These are phyloP conservation scores for Salix viminalis DNA, from an alignment of 345 rosid species.

Conservation along the genomic window DNA sequence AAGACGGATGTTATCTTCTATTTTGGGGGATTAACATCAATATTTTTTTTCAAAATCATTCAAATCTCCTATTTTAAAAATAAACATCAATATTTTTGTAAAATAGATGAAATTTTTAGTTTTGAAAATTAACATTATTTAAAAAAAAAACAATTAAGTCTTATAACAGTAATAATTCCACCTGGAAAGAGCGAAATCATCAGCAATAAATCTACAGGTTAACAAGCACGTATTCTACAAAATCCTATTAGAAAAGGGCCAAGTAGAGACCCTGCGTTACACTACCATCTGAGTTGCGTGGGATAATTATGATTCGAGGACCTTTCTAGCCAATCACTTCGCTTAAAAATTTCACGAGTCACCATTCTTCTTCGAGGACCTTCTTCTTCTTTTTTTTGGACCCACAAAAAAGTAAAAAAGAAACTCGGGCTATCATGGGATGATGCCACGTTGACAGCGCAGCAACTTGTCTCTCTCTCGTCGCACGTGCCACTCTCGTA, in stretches of 20 bases:
- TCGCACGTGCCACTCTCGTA: slow-evolving; percentile 1
- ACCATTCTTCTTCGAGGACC: neutral
- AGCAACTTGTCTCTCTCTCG: neutral
- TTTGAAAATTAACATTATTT: too few relatives aligned
- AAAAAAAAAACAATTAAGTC: too few relatives aligned
- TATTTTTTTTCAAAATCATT: too few relatives aligned
- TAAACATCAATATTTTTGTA: too few relatives aligned
- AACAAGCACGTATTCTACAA: neutral
- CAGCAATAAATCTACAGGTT: neutral
- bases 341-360: neutral
- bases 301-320: neutral
- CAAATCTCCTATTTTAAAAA: too few relatives aligned
- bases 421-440: neutral
- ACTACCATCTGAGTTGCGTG: neutral
- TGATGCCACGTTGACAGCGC: slow-evolving; percentile 18
- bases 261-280: neutral
- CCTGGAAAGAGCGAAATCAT: neutral
- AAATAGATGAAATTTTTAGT: too few relatives aligned
- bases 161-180: neutral
- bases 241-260: neutral
- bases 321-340: neutral
- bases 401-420: neutral
- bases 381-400: neutral
- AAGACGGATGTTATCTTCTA: too few relatives aligned
- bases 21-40: too few relatives aligned